phyloP scores from a whole-genome alignment of 495 filamentous ascomycete genomes.

The Poronia punctata region DNA sequence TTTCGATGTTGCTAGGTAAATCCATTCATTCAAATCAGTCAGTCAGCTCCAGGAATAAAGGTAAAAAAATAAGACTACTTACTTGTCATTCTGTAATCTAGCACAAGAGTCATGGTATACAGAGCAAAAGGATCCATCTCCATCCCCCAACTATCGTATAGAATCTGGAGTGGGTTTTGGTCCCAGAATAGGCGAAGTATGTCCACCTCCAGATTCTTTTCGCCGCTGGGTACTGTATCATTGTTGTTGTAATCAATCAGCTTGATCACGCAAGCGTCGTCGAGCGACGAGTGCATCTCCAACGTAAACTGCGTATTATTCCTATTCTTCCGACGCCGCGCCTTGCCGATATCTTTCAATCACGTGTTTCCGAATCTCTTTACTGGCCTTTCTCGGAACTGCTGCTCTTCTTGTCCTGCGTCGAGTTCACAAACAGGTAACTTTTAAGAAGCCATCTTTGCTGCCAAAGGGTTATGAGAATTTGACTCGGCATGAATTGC shows the following conservation, averaged over 20 bases:
- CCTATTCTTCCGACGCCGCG: constrained; percentile 11
- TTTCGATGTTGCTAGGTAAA: too few species aligned
- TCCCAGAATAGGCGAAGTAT: constrained; percentile 13
- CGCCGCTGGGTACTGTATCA: too few species aligned
- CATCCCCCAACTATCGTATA: constrained; percentile 12
- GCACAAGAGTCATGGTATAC: constrained; percentile 7
- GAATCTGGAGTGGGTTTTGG: constrained; percentile 10
- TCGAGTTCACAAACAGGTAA: constrained; percentile 12
- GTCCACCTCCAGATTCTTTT: constrained; percentile 7
- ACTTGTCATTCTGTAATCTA: constrained; percentile 7
- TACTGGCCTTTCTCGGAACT: constrained; percentile 9
- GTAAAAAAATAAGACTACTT: constrained; percentile 5
- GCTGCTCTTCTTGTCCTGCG: constrained; percentile 11
- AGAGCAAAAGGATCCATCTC: constrained; percentile 12
- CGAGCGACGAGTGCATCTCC: constrained; percentile 9
- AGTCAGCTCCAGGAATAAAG: constrained; percentile 3
- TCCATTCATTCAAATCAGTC: too few species aligned
- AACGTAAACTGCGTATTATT: constrained; percentile 7
- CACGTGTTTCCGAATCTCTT: constrained; percentile 8
- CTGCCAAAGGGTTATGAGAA: too few species aligned
- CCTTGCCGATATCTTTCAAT: constrained; percentile 14
- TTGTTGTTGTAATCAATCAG: constrained; percentile 1
- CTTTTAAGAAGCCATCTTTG: constrained; percentile 11
- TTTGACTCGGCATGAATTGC: too few species aligned
- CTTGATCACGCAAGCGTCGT: constrained; percentile 5